A percentile compares a stretch with the other conserved stretches of the same genome.
phyloP scores from a whole-genome alignment of 2,329 filamentous ascomycete species.

The Chrysosphaeria jannelii region DNA sequence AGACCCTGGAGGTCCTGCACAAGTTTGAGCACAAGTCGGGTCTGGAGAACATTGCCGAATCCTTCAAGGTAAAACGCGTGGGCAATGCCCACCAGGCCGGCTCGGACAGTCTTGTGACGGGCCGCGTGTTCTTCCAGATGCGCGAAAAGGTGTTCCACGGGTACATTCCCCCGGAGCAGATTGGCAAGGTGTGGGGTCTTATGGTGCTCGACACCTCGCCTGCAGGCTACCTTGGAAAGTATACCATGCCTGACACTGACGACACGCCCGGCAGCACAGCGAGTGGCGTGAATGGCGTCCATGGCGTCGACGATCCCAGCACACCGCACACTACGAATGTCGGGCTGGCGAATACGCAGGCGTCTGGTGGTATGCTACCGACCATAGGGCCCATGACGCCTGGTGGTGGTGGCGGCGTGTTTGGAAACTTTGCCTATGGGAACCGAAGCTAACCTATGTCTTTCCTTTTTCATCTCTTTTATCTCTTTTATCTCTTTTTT shows the following conservation, averaged over 20 bases:
- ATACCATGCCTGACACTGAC: no score
- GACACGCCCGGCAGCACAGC: conserved; percentile 10
- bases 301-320: conserved; percentile 15
- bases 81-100: conserved; percentile 79
- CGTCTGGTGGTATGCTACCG: conserved; percentile 29
- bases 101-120: conserved; percentile 77
- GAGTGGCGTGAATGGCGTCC: conserved; percentile 5
- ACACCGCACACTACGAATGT: conserved; percentile 32
- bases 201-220: conserved; percentile 34
- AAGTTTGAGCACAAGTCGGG: conserved; percentile 77
- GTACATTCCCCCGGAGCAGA: conserved; percentile 49
- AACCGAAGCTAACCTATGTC: conserved; percentile 3
- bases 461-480: conserved; percentile 1
- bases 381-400: conserved; percentile 51
- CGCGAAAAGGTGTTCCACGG: conserved; percentile 66
- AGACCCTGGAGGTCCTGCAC: conserved; percentile 42
- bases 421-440: conserved; percentile 37
- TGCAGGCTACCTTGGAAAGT: conserved; percentile 6
- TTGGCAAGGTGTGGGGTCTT: conserved; percentile 80
- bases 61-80: conserved; percentile 66
- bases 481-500: conserved; percentile 1
- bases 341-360: conserved; percentile 26
- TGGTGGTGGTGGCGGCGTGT: conserved; percentile 41
- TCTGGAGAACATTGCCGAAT: conserved; percentile 77
- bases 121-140: conserved; percentile 85